phyloP scores from a whole-genome alignment of 2,329 filamentous ascomycete genomes.

The Colletotrichum falcatum region DNA sequence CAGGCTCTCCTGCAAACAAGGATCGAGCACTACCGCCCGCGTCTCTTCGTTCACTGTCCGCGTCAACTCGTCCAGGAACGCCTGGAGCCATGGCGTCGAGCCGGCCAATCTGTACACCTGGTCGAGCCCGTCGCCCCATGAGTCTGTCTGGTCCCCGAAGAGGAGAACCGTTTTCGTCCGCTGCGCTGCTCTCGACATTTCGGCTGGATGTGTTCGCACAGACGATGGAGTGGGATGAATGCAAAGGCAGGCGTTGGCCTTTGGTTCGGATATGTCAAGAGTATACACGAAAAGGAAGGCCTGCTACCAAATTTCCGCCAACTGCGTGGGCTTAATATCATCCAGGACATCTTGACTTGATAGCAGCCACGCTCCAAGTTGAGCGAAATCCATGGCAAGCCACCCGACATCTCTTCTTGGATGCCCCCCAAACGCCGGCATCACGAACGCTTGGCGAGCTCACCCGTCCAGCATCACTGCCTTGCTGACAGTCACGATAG shows the following conservation, averaged over 20 bases:
- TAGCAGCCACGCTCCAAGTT: not conserved
- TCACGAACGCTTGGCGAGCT: not conserved
- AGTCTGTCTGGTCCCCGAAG: not conserved
- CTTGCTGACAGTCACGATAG: not conserved
- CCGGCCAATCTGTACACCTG: not conserved
- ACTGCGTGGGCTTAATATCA: not conserved
- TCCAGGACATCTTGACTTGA: not conserved
- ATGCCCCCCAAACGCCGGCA: not conserved
- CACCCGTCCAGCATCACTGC: not conserved
- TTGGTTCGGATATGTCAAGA: not conserved
- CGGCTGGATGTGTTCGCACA: not conserved
- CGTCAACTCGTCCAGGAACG: not conserved
- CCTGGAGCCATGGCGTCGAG: not conserved
- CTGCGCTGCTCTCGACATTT: not conserved
- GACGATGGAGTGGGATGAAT: not conserved
- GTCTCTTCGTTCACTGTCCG: not conserved
- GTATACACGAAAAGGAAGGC: not conserved
- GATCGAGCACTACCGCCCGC: not conserved
- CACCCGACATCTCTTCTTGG: not conserved
- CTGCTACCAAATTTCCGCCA: not conserved
- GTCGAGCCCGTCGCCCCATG: not conserved
- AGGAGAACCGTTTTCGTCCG: not conserved
- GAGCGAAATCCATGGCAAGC: not conserved
- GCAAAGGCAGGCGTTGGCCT: not conserved
- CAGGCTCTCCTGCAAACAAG: not conserved